Conservation (phyloP, 192 early-diverging fungal species). For the Backusella sp. region DNA sequence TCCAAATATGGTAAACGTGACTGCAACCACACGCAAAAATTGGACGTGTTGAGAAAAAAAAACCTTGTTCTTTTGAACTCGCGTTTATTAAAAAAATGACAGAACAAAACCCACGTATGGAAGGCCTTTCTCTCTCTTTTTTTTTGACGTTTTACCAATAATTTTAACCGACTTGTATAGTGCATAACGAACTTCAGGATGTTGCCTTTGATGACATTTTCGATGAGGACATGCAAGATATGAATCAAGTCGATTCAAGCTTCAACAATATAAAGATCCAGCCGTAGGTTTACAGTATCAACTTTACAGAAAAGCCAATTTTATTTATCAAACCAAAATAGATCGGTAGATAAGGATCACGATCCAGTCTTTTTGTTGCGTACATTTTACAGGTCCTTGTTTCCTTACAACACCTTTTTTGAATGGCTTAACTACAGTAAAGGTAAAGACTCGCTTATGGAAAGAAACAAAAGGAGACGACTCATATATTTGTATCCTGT, state of each 20-base stretch:
- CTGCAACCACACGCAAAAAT: not conserved
- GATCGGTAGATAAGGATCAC: not conserved
- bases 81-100: not conserved
- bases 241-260: not conserved
- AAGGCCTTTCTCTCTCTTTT: not conserved
- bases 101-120: not conserved
- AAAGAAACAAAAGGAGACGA: not conserved
- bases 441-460: constrained; percentile 34
- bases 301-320: too few species aligned
- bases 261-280: not conserved
- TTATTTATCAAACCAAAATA: not conserved
- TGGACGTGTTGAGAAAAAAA: not conserved
- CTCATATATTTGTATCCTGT: not conserved
- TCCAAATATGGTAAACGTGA: not conserved
- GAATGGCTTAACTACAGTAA: constrained; percentile 84
- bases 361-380: not conserved
- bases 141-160: not conserved
- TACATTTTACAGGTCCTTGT: constrained; percentile 42
- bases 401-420: constrained; percentile 81
- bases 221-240: not conserved
- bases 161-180: not conserved
- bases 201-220: not conserved
- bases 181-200: not conserved
- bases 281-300: not conserved
- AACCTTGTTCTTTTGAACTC: not conserved